Evolutionary conservation across 352 stramenopile species (phyloP), one percentile per base, ranked within the genome.

Genomic region (Pythium aphanidermatum): DNA sequence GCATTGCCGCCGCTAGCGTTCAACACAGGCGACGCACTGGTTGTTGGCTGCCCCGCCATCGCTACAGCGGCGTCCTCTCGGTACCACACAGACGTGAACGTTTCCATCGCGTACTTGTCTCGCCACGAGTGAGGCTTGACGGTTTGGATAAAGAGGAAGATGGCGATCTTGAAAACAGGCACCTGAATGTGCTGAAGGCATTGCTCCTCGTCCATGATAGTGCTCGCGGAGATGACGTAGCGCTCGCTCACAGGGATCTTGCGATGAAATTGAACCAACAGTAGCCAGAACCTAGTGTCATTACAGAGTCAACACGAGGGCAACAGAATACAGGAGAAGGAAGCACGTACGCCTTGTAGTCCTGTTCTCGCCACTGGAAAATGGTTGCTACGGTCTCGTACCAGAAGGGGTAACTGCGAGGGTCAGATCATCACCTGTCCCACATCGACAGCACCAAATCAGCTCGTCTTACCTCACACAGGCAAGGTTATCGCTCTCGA

Each of bases 21-120:
- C 11, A 38, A 35, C 5, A 14, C 25, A 24, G 20, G 35, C 16
- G 36, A 45, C 44, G 31, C 42, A n/a, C 32, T 34, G 27, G 21
- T 26, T 29, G n/a, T 4, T 21, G 31, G 68, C 59, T 3, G 58
- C 66, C 2, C 66, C 67, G 1, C 55, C 16, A n/a, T 65, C 63
- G 26, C 73, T 64, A 47, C 57, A 14, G 73, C 67, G 0, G 63
- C 71, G 46, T 85, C 64, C 45, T 87, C 78, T 13, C 74, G 68
- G 50, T 86, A 85, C 78, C 79, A 92, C 11, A 87, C 74, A 17
- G 81, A 74, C 48, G 88, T 87, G 50, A 83, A 88, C 23, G 70
- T 73, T 30, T 89, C 75, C 19, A 88, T 65, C 41, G 76, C 77
- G 60, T 86, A 80, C 59, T 86, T 86, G 31, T 65, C 55, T 28